These are phyloP conservation scores for Kodamaea leandrae DNA, from an alignment of 805 yeast species.

Conservation along the genomic window DNA sequence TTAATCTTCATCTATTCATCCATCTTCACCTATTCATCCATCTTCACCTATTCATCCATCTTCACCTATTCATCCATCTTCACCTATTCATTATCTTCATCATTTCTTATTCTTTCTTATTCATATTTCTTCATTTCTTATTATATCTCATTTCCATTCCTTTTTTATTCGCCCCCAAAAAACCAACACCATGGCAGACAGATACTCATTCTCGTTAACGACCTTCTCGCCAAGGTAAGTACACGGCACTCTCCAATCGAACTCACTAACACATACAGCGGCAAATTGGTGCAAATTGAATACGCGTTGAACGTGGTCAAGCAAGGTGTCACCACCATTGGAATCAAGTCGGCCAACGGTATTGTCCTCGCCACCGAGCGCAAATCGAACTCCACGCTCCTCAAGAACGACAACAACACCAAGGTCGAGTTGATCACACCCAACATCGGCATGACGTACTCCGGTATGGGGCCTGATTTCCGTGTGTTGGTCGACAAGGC, in stretches of 20 bases:
- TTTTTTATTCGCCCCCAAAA: too few relatives aligned
- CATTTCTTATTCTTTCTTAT: background rate
- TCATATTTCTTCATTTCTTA: background rate
- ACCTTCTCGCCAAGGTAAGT: slow-evolving; percentile 94
- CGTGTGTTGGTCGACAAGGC: slow-evolving; percentile 92
- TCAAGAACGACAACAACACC: slow-evolving; percentile 68
- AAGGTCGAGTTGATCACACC: slow-evolving; percentile 88
- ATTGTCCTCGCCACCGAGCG: slow-evolving; percentile 96
- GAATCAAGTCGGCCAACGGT: slow-evolving; percentile 92
- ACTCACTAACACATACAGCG: slow-evolving; percentile 49
- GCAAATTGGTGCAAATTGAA: slow-evolving; percentile 96
- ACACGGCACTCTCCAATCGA: background rate
- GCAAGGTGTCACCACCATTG: slow-evolving; percentile 96
- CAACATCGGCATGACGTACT: slow-evolving; percentile 91
- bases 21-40: background rate
- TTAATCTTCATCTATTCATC: background rate
- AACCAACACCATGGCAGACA: slow-evolving; percentile 82
- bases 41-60: background rate
- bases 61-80: background rate
- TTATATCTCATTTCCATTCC: background rate
- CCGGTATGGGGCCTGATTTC: slow-evolving; percentile 99
- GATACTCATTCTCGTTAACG: slow-evolving; percentile 95
- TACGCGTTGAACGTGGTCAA: slow-evolving; percentile 96
- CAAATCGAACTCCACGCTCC: slow-evolving; percentile 75
- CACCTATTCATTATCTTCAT: background rate